Evolutionary conservation across 1,139 yeast genomes (phyloP).

Genomic region (Candida mesenterica): DNA sequence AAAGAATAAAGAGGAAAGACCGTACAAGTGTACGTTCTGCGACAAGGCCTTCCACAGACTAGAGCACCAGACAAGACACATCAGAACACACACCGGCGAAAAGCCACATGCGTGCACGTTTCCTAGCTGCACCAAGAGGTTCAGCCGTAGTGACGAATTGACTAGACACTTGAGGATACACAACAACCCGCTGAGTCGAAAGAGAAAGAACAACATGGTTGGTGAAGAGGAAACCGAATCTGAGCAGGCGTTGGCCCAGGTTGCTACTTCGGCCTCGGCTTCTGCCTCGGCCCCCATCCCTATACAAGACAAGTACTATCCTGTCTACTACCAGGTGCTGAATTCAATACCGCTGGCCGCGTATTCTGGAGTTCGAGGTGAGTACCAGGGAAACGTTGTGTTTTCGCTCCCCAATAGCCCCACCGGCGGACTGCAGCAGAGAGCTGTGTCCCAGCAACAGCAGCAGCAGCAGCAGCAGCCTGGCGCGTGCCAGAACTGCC

Average conservation of each 20-base stretch:
- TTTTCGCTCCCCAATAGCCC: slow-evolving; percentile 18
- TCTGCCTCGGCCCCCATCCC: too few relatives aligned
- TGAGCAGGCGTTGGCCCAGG: not conserved
- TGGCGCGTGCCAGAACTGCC: too few relatives aligned
- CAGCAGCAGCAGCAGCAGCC: too few relatives aligned
- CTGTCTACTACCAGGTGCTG: not conserved
- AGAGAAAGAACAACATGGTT: slow-evolving; percentile 41
- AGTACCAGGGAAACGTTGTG: slow-evolving; percentile 8
- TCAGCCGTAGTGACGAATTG: slow-evolving; percentile 66
- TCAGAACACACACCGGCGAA: slow-evolving; percentile 69
- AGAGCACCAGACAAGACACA: slow-evolving; percentile 71
- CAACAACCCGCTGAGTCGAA: slow-evolving; percentile 59
- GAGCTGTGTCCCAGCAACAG: too few relatives aligned
- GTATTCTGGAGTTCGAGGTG: not conserved
- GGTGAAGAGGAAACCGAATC: not conserved
- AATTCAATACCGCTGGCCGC: not conserved
- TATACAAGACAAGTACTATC: not conserved
- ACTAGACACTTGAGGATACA: slow-evolving; percentile 68
- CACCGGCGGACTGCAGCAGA: too few relatives aligned
- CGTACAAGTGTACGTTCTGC: slow-evolving; percentile 62
- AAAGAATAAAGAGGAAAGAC: slow-evolving; percentile 23
- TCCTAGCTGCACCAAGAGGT: slow-evolving; percentile 65
- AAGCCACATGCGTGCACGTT: slow-evolving; percentile 73
- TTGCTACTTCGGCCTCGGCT: not conserved
- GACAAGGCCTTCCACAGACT: slow-evolving; percentile 60